phyloP scores from a whole-genome alignment of 768 basidiomycete species.

The Lactarius pseudohatsudake region DNA sequence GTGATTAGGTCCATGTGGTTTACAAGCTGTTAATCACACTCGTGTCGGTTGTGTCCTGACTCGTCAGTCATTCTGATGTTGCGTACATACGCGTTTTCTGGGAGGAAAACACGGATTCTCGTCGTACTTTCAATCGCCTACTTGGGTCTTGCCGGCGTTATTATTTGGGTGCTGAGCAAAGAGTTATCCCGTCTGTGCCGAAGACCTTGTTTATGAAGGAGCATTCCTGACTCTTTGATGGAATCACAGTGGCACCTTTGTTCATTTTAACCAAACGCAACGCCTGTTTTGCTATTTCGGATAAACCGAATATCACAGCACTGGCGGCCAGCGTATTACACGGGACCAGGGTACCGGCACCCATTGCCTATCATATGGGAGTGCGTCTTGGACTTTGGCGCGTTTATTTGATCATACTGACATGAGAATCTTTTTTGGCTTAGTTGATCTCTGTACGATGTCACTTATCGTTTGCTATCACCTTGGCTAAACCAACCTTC shows the following conservation, averaged over 20 bases:
- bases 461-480: neutral
- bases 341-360: neutral
- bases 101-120: conserved; percentile 11
- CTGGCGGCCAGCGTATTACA: neutral
- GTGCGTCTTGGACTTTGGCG: conserved; percentile 12
- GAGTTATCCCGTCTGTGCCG: conserved; percentile 11
- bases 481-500: neutral
- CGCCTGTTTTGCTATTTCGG: conserved; percentile 14
- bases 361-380: conserved; percentile 16
- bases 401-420: neutral
- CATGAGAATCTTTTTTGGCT: neutral
- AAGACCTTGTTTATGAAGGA: too few species aligned
- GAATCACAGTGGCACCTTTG: conserved; percentile 9
- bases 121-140: conserved; percentile 8
- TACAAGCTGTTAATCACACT: conserved; percentile 4
- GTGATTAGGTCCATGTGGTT: too few species aligned
- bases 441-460: conserved; percentile 20
- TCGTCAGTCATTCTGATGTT: conserved; percentile 25
- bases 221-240: neutral
- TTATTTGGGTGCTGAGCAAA: conserved; percentile 16
- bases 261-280: neutral
- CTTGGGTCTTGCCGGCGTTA: conserved; percentile 2
- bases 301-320: too few species aligned
- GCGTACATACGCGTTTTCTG: conserved; percentile 27
- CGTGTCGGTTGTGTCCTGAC: neutral